Base-by-base conservation (phyloP, 345 rosid genomes). In the Raphanus sativus region DNA sequence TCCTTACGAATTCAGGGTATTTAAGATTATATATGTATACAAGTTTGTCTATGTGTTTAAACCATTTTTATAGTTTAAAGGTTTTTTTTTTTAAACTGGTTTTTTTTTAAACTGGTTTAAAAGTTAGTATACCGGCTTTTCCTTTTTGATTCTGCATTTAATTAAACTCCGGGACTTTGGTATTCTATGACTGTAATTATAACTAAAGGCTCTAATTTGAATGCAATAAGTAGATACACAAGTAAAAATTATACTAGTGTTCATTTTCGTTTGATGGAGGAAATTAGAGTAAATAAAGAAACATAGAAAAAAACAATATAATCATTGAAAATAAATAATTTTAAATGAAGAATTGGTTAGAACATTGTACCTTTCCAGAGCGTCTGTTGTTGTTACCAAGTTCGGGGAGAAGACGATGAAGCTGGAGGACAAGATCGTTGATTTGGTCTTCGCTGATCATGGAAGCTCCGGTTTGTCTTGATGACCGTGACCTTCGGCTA, bases 381-480 rank as follows among this genome's bases (percentile, higher is more conserved):
- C 88, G 85, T 34, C 87, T 81, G 21, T 26, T n/a, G 65, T 77
- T 86, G 11, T 48, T 78, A 25, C 90, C 86, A 77, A 91, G 83
- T 85, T 91, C 94, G 21, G 97, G 97, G 56, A 90, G 90, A 78
- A 94, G 93, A 56, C 89, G 94, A 70, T 91, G 97, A 74, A 94
- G 84, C 84, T 86, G 90, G 67, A 93, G 73, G 67, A 94, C 91
- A 67, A 94, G 97, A 82, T 94, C 97, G 75, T 85, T 83, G 85
- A 94, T 90, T 88, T 94, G 98, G 75, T 91, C 98, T 67, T 94
- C 97, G 4, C 83, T 82, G 84, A 94, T 94, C 81, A 91, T 87
- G 61, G 96, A 85, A 69, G 81, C 70, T 42, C 88, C 87, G 30
- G 94, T 81, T 67, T 85, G 87, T 81, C 91, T 90, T 75, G 96